Base-by-base conservation (phyloP, 331 rosid species). In the Stylosanthes scabra region DNA sequence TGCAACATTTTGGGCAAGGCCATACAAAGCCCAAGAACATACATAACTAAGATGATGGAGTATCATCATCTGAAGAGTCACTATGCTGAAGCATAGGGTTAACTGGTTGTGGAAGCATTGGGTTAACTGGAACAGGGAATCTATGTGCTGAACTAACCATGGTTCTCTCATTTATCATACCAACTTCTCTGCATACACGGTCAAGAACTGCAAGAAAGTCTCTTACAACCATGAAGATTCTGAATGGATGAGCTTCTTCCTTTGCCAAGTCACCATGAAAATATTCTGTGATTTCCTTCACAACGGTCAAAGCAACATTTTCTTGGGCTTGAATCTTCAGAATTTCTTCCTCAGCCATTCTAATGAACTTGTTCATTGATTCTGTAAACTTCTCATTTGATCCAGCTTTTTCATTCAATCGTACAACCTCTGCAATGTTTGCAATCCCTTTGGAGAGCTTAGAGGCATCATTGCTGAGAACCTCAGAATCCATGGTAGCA, bases 191-290 rank as follows among this genome's bases (percentile, higher is more conserved):
- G 84, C 99, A 94, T 27, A 91, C 99, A 13, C 91, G 73, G 56
- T 94, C 99, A 2, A 94, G 91, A 49, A 84, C 76, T 0, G 86
- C 61, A 9, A 94, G 84, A 39, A 94, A 91, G 83, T 94, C 97
- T 69, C 99, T 84, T 41, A 94, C 99, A 75, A 89, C 97, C 89
- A 87, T 70, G 88, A 91, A 94, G 63, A 89, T 88, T 78, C 97
- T 81, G 58, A 91, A 91, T 2, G 99, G 99, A 81, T 94, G 99
- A 80, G 99, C 99, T 82, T 94, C 99, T 91, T 94, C 99, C 82
- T 84, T 94, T 4, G 91, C 59, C 9, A 93, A 85, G 79, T 94
- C 88, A 6, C 99, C 99, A 46, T 91, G 99, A 82, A 94, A 94
- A 78, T 94, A 94, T 80, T 94, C 99, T 1, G 97, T 94, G 9